Evolutionary conservation across 2,329 filamentous ascomycete species (phyloP).

Genomic region (Zymoseptoria passerinii): DNA sequence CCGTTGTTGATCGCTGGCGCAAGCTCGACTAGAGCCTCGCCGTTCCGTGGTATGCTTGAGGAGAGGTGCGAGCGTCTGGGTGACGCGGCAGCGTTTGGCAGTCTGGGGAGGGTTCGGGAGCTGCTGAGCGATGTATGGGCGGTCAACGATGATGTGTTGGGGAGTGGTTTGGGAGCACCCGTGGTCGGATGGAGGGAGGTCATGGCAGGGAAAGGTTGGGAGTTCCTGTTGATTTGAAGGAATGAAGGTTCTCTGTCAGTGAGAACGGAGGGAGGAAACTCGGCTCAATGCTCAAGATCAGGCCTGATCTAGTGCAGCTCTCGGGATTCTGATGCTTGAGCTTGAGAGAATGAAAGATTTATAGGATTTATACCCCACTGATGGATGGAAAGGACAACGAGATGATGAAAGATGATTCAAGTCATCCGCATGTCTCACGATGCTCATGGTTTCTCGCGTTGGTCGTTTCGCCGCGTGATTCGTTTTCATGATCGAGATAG

Average conservation of each 20-base stretch:
- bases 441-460: background rate
- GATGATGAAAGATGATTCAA: background rate
- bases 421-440: background rate
- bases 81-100: conserved; percentile 69
- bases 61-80: conserved; percentile 68
- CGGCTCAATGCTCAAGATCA: background rate
- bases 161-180: conserved; percentile 41
- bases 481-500: too few relatives aligned
- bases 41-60: conserved; percentile 69
- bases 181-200: conserved; percentile 91
- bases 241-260: background rate
- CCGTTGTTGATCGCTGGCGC: conserved; percentile 82
- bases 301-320: conserved; percentile 30
- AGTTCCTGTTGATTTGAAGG: conserved; percentile 73
- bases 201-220: conserved; percentile 86
- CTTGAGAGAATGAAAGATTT: background rate
- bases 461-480: background rate
- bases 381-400: conserved; percentile 7
- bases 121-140: conserved; percentile 78
- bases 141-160: conserved; percentile 56
- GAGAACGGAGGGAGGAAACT: background rate
- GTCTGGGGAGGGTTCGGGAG: conserved; percentile 72
- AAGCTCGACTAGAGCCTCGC: conserved; percentile 61
- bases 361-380: background rate
- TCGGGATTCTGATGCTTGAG: conserved; percentile 6